Conservation (phyloP, 257 asterid genomes). For the Verbena officinalis region DNA sequence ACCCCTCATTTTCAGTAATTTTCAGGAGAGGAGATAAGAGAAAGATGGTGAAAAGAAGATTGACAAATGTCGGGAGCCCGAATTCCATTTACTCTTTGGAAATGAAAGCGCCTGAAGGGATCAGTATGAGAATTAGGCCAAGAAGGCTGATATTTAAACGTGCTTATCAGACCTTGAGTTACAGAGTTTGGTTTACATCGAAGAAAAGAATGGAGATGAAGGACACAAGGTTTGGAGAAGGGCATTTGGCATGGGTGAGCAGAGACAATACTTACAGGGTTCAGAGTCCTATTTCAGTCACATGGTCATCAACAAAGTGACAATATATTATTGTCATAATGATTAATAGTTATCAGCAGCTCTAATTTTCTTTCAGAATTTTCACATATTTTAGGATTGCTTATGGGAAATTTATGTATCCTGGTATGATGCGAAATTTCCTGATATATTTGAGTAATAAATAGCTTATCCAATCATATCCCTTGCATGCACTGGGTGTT, state of each 20-base stretch:
- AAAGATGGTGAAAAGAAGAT: constrained; percentile 53
- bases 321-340: constrained; percentile 3
- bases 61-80: constrained; percentile 70
- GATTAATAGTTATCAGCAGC: constrained; percentile 2
- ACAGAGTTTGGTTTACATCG: constrained; percentile 66
- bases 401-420: constrained; percentile 6
- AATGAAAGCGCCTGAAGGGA: constrained; percentile 75
- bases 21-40: constrained; percentile 56
- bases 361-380: constrained; percentile 24
- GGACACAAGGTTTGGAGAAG: constrained; percentile 45
- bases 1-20: constrained; percentile 71
- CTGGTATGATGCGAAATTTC: constrained; percentile 23
- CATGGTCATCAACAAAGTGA: constrained; percentile 65
- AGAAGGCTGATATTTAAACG: constrained; percentile 52
- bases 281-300: constrained; percentile 82
- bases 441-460: constrained; percentile 9
- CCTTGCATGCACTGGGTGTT: constrained; percentile 9
- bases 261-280: constrained; percentile 49
- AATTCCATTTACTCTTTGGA: constrained; percentile 55
- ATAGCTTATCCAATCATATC: constrained; percentile 15
- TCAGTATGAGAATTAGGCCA: constrained; percentile 69
- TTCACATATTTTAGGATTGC: constrained; percentile 26
- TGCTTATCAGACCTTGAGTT: constrained; percentile 61
- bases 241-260: constrained; percentile 80
- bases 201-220: constrained; percentile 39